phyloP scores from a whole-genome alignment of 495 filamentous ascomycete species.

The Lepraria neglecta region DNA sequence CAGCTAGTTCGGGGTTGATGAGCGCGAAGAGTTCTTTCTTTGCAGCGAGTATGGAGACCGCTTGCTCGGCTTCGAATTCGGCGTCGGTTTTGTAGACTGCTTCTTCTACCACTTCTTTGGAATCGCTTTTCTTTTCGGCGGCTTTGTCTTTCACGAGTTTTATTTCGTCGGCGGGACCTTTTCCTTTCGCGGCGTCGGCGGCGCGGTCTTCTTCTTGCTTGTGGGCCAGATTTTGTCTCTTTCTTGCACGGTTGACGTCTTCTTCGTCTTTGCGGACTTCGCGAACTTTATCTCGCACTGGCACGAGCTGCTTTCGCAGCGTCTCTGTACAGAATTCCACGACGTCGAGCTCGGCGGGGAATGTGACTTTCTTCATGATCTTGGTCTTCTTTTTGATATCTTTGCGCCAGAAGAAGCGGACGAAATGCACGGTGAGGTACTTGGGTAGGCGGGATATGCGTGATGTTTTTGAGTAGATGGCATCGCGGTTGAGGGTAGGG shows the following conservation, averaged over 20 bases:
- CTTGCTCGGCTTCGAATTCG: slow-evolving; percentile 78
- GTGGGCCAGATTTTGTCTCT: slow-evolving; percentile 73
- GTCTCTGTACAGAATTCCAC: slow-evolving; percentile 95
- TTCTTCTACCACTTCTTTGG: slow-evolving; percentile 62
- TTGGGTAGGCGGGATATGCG: slow-evolving; percentile 84
- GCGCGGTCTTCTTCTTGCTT: slow-evolving; percentile 51
- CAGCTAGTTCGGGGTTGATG: slow-evolving; percentile 61
- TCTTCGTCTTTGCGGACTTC: slow-evolving; percentile 92
- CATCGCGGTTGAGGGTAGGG: slow-evolving; percentile 65
- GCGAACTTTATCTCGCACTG: slow-evolving; percentile 88
- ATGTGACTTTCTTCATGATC: slow-evolving; percentile 98
- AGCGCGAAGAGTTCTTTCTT: slow-evolving; percentile 79
- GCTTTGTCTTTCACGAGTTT: slow-evolving; percentile 47
- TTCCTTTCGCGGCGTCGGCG: slow-evolving; percentile 45
- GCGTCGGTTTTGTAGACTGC: slow-evolving; percentile 85
- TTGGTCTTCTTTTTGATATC: slow-evolving; percentile 96
- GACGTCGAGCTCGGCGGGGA: slow-evolving; percentile 85
- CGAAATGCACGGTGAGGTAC: slow-evolving; percentile 93
- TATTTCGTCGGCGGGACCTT: slow-evolving; percentile 46
- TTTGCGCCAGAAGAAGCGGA: slow-evolving; percentile 96
- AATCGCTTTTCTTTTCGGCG: slow-evolving; percentile 47
- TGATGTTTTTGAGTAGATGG: slow-evolving; percentile 81
- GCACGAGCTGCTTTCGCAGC: slow-evolving; percentile 72
- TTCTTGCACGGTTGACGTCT: slow-evolving; percentile 79
- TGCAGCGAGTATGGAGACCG: slow-evolving; percentile 60